Base-by-base conservation (phyloP, 1,139 yeast genomes). In the Magnusiomyces tetraspermus region DNA sequence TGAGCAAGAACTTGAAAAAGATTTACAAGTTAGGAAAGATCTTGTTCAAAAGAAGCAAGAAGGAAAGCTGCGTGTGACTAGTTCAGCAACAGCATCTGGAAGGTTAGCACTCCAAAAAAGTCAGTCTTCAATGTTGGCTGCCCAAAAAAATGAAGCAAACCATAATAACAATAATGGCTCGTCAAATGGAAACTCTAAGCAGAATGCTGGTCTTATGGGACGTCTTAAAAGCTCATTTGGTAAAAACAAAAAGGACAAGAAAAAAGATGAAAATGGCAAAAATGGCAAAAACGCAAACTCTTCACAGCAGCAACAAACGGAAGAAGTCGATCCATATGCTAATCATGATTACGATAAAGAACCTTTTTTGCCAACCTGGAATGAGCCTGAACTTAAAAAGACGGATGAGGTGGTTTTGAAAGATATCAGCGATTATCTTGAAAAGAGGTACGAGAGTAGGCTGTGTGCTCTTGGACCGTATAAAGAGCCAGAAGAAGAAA, bases 171-270 rank as follows among this genome's bases (percentile, higher is more conserved):
- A n/a, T n/a, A n/a, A n/a, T n/a, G n/a, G n/a, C n/a, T n/a, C n/a
- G n/a, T n/a, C 31, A 10, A 36, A 36, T 36, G 42, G 11, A 19
- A 38, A 19, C 21, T 4, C 24, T 5, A 38, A 38, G n/a, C 8
- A 19, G 5, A 26, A 19, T 6, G 23, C 46, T 4, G 56, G 61
- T 49, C 62, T 69, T 44, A 64, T 69, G 64, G 67, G 68, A 42
- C 59, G 67, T 48, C 54, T 69, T 31, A 59, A 67, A 21, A 64
- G 68, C 13, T 43, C 46, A 6, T 62, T 66, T 48, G 68, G 70
- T 19, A 66, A 65, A 51, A 58, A 59, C 43, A 65, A 67, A 28
- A 43, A 43, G 15, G 46, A 43, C n/a, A n/a, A 51, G 43, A 28
- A 46, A 5, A 49, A 48, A 31, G 49, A 49, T 6, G 30, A 28